These are phyloP conservation scores for Starmerella tilneyi DNA, from an alignment of 805 yeast species.

Conservation along the genomic window DNA sequence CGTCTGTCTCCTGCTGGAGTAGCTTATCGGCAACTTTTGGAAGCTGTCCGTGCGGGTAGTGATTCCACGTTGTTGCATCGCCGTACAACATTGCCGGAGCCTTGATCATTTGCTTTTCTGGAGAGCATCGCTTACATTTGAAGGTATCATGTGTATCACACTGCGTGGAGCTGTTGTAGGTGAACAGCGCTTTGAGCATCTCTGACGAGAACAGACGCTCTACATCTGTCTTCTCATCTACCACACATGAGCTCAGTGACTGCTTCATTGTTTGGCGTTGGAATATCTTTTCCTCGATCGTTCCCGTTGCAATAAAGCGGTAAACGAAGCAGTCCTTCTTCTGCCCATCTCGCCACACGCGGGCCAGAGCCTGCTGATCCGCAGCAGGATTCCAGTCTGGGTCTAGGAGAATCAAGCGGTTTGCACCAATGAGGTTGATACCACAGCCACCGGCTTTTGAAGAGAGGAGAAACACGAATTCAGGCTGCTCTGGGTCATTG, in stretches of 20 bases:
- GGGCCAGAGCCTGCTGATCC: conserved; percentile 93
- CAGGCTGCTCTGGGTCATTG: conserved; percentile 80
- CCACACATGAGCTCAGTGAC: conserved; percentile 88
- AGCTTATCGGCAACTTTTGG: conserved; percentile 63
- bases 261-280: conserved; percentile 93
- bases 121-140: conserved; percentile 70
- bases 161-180: conserved; percentile 51
- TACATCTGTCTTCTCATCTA: conserved; percentile 91
- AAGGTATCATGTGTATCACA: conserved; percentile 92
- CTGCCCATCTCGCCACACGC: conserved; percentile 99
- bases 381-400: conserved; percentile 98
- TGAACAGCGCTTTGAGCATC: conserved; percentile 62
- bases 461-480: conserved; percentile 78
- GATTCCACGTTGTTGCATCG: conserved; percentile 97
- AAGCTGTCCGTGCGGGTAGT: conserved; percentile 51
- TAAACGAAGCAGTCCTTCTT: conserved; percentile 93
- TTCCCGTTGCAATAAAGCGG: conserved; percentile 85
- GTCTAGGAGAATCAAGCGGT: conserved; percentile 75
- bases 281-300: conserved; percentile 91
- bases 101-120: conserved; percentile 49
- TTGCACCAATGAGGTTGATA: conserved; percentile 92
- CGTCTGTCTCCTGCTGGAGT: conserved; percentile 55
- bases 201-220: conserved; percentile 84
- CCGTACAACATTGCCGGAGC: conserved; percentile 91
- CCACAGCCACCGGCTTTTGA: conserved; percentile 99